Evolutionary conservation across 2,329 filamentous ascomycete genomes (phyloP), one percentile per base, ranked within the genome.

Genomic region (Colletotrichum sidae): DNA sequence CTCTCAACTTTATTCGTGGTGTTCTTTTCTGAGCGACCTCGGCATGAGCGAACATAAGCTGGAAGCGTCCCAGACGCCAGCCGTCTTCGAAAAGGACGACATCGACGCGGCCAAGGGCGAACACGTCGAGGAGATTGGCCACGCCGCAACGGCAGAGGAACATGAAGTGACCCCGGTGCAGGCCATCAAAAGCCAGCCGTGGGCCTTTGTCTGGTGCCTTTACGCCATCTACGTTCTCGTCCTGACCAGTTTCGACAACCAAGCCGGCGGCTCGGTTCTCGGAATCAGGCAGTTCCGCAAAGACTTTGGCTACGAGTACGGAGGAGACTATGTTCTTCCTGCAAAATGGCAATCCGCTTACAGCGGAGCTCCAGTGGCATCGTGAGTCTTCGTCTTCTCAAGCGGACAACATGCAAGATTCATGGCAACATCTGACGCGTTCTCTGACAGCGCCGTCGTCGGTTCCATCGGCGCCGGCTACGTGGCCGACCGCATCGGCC

Each of bases 321-420:
- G 75, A 1, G 76, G 72, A 4, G 69, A 71, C 60, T 82, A 78
- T 70, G 78, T 81, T 5, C 71, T 83, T 8, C 70, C 76, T 10
- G 76, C 79, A 5, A 75, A 77, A 12, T 83, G 81, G 81, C 80
- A 83, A 68, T 75, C 74, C 15, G 80, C 80, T 6, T 81, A 82
- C 62, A 74, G 75, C 55, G 80, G 79, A 15, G 80, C 72, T 0
- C 79, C 80, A 2, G 75, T 80, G 9, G 79, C 80, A 53, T 74
- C 73, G 73, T 74, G 53, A 68, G 72, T 71, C n/a, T 17, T 17
- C 17, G 10, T 13, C 13, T 1, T n/a, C 42, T 33, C 41, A 8
- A 39, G n/a, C 2, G 4, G 6, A 12, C n/a, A 25, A 35, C 12
- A 25, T 47, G 17, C 15, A 25, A 6, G 13, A 33, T 41, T 8